phyloP scores from a whole-genome alignment of 176 grass and related monocot genomes.

The Carex kokanica region DNA sequence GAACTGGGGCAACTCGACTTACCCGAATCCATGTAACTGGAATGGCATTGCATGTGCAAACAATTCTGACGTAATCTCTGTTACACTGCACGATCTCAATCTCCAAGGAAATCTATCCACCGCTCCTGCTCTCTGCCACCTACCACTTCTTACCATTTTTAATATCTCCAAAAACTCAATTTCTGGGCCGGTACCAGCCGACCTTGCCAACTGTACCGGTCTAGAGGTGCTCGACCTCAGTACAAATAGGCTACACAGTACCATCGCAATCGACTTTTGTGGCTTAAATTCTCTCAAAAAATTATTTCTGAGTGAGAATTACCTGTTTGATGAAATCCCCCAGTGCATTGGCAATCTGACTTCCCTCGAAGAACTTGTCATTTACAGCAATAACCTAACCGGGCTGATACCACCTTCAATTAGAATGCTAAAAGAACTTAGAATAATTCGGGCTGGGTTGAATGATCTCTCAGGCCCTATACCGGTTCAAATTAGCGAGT shows the following conservation, averaged over 20 bases:
- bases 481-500: slow-evolving; percentile 62
- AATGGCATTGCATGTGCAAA: slow-evolving; percentile 58
- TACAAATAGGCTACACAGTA: slow-evolving; percentile 60
- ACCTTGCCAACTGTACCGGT: slow-evolving; percentile 41
- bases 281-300: slow-evolving; percentile 36
- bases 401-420: slow-evolving; percentile 62
- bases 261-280: slow-evolving; percentile 56
- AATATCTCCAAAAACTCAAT: slow-evolving; percentile 83
- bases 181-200: slow-evolving; percentile 42
- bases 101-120: slow-evolving; percentile 59
- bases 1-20: slow-evolving; percentile 40
- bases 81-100: slow-evolving; percentile 58
- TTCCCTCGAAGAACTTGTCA: slow-evolving; percentile 76
- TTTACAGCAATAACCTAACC: slow-evolving; percentile 96
- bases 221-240: slow-evolving; percentile 88
- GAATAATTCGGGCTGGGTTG: slow-evolving; percentile 75
- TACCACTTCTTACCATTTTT: slow-evolving; percentile 50
- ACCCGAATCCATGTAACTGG: slow-evolving; percentile 57
- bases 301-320: slow-evolving; percentile 94
- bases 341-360: slow-evolving; percentile 42
- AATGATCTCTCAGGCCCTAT: slow-evolving; percentile 73
- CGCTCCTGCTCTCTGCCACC: slow-evolving; percentile 43
- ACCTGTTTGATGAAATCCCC: slow-evolving; percentile 52
- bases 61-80: slow-evolving; percentile 42
- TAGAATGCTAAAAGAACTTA: slow-evolving; percentile 46